A percentile compares a stretch with the other conserved stretches of the same genome.
Evolutionary conservation across 2,329 filamentous ascomycete genomes (phyloP).

Genomic region (Fusarium neocosmosporiellum): DNA sequence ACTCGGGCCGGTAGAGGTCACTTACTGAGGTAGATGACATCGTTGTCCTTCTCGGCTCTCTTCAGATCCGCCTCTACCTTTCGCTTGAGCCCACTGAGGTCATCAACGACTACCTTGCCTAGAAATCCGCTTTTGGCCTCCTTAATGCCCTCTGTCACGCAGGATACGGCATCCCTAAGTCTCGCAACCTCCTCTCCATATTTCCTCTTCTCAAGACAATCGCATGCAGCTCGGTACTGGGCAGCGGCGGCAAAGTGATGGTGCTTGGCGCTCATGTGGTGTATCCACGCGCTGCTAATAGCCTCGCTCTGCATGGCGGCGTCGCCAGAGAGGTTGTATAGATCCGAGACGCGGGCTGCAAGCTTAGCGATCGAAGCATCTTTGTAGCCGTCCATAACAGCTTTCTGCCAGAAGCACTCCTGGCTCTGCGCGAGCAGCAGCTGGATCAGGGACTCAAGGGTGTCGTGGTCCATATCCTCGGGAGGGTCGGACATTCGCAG

Average conservation of each 20-base stretch:
- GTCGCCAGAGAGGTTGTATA: constrained; percentile 87
- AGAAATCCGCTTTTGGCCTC: constrained; percentile 80
- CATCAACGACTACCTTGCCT: constrained; percentile 82
- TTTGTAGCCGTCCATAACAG: constrained; percentile 92
- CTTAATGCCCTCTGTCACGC: constrained; percentile 87
- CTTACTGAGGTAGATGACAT: constrained; percentile 88
- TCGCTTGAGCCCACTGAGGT: constrained; percentile 84
- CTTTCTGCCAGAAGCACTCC: constrained; percentile 98
- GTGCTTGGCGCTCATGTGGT: constrained; percentile 96
- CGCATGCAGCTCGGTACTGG: constrained; percentile 90
- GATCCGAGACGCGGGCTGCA: constrained; percentile 88
- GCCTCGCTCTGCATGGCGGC: constrained; percentile 89
- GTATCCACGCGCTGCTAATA: constrained; percentile 95
- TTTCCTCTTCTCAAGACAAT: constrained; percentile 91
- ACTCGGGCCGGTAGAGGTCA: not conserved
- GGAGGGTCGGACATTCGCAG: constrained; percentile 83
- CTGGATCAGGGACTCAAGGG: constrained; percentile 83
- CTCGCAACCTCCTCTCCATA: constrained; percentile 96
- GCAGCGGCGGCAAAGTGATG: constrained; percentile 97
- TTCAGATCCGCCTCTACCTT: constrained; percentile 89
- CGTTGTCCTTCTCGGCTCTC: constrained; percentile 94
- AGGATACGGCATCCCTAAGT: constrained; percentile 82
- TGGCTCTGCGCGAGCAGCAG: constrained; percentile 92
- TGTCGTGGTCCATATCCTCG: constrained; percentile 94
- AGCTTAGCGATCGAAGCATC: constrained; percentile 92